Evolutionary conservation across 768 basidiomycete species (phyloP).

Genomic region (Mycena maculata): DNA sequence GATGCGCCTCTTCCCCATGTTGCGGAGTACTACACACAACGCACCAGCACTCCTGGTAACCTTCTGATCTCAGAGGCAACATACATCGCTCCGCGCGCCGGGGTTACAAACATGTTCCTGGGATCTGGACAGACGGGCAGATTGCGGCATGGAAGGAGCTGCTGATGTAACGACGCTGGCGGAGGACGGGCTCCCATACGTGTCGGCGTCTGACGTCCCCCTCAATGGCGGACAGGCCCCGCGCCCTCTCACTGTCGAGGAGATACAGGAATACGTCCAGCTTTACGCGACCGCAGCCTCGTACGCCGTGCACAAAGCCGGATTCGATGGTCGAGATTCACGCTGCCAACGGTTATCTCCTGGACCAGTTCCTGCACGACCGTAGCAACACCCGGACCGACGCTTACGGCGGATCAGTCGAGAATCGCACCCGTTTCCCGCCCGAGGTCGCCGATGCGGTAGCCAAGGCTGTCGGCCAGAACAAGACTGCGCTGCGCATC

Average conservation of each 20-base stretch:
- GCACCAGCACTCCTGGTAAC: slow-evolving; percentile 42
- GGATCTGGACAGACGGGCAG: slow-evolving; percentile 58
- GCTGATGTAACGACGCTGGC: slow-evolving; percentile 41
- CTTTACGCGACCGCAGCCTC: slow-evolving; percentile 58
- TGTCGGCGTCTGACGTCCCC: slow-evolving; percentile 42
- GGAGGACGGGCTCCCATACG: slow-evolving; percentile 41
- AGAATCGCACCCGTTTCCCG: slow-evolving; percentile 59
- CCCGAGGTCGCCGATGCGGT: slow-evolving; percentile 57
- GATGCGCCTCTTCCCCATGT: too few species aligned
- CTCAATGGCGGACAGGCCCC: slow-evolving; percentile 27
- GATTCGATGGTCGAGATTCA: slow-evolving; percentile 70
- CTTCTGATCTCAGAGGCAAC: slow-evolving; percentile 55
- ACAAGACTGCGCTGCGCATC: slow-evolving; percentile 55
- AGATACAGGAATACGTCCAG: slow-evolving; percentile 49
- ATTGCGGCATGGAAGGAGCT: slow-evolving; percentile 57
- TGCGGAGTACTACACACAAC: slow-evolving; percentile 44
- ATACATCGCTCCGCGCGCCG: slow-evolving; percentile 45
- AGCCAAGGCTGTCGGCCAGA: slow-evolving; percentile 54
- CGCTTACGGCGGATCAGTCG: slow-evolving; percentile 43
- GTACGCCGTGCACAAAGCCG: slow-evolving; percentile 58
- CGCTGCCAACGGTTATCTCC: slow-evolving; percentile 45
- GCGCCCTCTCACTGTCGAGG: slow-evolving; percentile 47
- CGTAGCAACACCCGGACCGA: slow-evolving; percentile 53
- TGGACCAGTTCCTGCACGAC: slow-evolving; percentile 62
- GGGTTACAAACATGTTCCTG: slow-evolving; percentile 48